Percentiles rank a stretch among this genome's conserved stretches.
Evolutionary conservation across 1,284 basidiomycete genomes (phyloP).

Genomic region (Melanopsichium pennsylvanicum): DNA sequence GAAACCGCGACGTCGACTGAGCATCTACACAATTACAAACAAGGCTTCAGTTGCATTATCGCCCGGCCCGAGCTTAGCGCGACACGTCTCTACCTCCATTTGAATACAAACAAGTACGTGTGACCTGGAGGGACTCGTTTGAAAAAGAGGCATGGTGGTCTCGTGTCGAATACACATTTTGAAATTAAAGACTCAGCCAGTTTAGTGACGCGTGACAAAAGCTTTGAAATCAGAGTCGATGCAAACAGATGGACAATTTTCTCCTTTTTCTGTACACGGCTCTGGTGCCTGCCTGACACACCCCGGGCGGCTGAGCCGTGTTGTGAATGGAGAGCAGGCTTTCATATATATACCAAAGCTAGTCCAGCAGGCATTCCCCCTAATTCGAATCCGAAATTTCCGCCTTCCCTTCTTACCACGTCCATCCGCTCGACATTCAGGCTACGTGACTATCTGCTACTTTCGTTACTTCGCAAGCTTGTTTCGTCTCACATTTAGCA

Average conservation of each 20-base stretch:
- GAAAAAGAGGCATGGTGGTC: background rate
- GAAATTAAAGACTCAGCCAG: constrained; percentile 25
- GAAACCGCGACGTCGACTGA: constrained; percentile 14
- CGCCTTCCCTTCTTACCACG: constrained; percentile 46
- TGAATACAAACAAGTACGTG: constrained; percentile 1
- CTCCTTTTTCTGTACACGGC: constrained; percentile 1
- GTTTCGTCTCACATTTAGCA: constrained; percentile 15
- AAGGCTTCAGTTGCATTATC: too few relatives aligned
- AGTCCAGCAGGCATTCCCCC: constrained; percentile 21
- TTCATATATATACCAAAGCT: constrained; percentile 32
- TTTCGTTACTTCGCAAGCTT: constrained; percentile 8
- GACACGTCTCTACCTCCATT: background rate
- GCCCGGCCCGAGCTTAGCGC: too few relatives aligned
- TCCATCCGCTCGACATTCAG: constrained; percentile 48
- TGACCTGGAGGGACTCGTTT: background rate
- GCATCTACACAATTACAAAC: constrained; percentile 11
- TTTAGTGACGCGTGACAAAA: constrained; percentile 1
- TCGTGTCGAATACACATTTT: constrained; percentile 6
- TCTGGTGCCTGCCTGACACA: constrained; percentile 19
- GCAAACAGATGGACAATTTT: background rate
- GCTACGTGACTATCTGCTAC: constrained; percentile 39
- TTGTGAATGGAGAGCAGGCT: background rate
- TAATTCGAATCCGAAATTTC: constrained; percentile 19
- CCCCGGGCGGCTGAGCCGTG: constrained; percentile 17
- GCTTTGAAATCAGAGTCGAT: constrained; percentile 1